Conservation (phyloP, 164 flowering plant species). For the Santalum album region DNA sequence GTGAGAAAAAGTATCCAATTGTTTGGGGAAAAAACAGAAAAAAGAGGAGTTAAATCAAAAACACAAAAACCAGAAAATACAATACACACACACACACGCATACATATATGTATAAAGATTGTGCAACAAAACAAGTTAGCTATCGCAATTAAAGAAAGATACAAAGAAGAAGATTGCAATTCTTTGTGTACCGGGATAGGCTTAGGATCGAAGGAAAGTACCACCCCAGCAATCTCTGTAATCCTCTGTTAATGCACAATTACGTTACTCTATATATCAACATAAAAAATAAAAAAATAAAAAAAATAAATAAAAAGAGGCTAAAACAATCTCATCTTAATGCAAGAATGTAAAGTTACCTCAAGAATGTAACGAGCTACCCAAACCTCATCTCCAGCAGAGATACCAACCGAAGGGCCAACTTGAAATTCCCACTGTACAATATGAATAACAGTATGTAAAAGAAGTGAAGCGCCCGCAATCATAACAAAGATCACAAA, state of each 20-base stretch:
- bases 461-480: no score
- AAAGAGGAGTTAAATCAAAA: not conserved
- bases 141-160: no score
- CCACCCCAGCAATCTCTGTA: conserved; percentile 82
- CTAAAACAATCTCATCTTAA: not conserved
- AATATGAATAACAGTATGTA: not conserved
- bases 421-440: conserved; percentile 93
- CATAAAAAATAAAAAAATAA: no score
- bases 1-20: not conserved
- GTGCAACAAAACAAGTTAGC: no score
- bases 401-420: conserved; percentile 78
- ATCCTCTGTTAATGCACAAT: conserved; percentile 52
- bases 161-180: no score
- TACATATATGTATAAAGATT: no score
- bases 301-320: no score
- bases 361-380: conserved; percentile 83
- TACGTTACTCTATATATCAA: not conserved
- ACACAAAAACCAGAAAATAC: no score
- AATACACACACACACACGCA: no score
- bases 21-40: no score
- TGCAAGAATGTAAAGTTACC: conserved; percentile 25
- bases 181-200: conserved; percentile 50
- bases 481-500: no score
- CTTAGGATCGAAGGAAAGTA: conserved; percentile 81
- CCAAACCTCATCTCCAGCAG: conserved; percentile 85